Evolutionary conservation across 352 stramenopile genomes (phyloP).

Genomic region (Thalassiosira allenii): DNA sequence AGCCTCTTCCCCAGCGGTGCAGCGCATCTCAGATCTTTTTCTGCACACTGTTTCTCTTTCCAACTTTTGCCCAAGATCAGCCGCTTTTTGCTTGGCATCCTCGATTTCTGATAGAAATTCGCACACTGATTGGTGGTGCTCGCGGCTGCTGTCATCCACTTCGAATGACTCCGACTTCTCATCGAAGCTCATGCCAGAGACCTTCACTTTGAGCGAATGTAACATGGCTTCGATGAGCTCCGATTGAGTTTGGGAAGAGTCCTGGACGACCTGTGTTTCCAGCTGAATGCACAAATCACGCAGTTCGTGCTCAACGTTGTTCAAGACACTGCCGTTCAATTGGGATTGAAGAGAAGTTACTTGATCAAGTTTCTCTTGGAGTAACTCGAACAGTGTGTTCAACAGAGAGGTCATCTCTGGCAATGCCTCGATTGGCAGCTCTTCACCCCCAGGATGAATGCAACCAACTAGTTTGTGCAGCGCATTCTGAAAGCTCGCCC

Average conservation of each 20-base stretch:
- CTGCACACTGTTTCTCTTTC: slow-evolving; percentile 24
- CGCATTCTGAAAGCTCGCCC: slow-evolving; percentile 18
- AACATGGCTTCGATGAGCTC: slow-evolving; percentile 38
- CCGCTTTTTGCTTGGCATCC: slow-evolving; percentile 38
- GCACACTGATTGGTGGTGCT: slow-evolving; percentile 24
- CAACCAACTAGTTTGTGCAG: slow-evolving; percentile 18
- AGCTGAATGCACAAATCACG: slow-evolving; percentile 42
- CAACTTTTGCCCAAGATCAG: slow-evolving; percentile 21
- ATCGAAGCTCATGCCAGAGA: background rate
- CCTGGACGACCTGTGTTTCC: slow-evolving; percentile 14
- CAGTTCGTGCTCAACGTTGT: slow-evolving; percentile 37
- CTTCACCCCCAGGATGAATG: slow-evolving; percentile 10
- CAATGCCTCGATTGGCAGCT: slow-evolving; percentile 29
- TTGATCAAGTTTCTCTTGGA: slow-evolving; percentile 39
- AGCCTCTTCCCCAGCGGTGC: slow-evolving; percentile 21
- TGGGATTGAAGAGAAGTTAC: slow-evolving; percentile 7
- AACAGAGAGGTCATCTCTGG: slow-evolving; percentile 46
- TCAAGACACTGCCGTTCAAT: slow-evolving; percentile 5
- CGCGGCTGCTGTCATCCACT: slow-evolving; percentile 8
- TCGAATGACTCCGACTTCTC: background rate
- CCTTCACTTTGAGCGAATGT: slow-evolving; percentile 18
- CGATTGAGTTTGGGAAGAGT: slow-evolving; percentile 2
- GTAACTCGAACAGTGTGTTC: slow-evolving; percentile 27
- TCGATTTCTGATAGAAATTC: slow-evolving; percentile 55
- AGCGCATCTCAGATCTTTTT: slow-evolving; percentile 34